These are phyloP conservation scores for Sporothrix pallida DNA, from an alignment of 2,329 filamentous ascomycete species.

Conservation along the genomic window DNA sequence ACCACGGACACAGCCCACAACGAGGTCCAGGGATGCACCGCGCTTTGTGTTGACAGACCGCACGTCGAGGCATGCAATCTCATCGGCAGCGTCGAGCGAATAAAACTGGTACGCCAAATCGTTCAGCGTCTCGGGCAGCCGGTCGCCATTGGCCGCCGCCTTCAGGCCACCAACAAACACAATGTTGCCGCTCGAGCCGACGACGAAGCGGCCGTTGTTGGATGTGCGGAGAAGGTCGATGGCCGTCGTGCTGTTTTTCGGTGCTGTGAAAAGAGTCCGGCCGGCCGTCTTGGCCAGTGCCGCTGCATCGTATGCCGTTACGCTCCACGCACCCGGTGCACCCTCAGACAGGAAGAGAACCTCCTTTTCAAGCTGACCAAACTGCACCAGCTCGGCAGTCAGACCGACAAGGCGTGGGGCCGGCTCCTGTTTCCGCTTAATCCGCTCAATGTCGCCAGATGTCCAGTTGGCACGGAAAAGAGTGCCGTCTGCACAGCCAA, in stretches of 20 bases:
- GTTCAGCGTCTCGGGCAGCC: constrained; percentile 45
- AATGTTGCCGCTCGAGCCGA: constrained; percentile 58
- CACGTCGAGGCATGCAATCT: constrained; percentile 71
- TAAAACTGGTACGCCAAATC: constrained; percentile 62
- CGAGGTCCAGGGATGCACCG: constrained; percentile 60
- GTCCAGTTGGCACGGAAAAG: constrained; percentile 67
- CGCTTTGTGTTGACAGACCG: constrained; percentile 50
- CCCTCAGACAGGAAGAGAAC: constrained; percentile 56
- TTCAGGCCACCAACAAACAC: constrained; percentile 64
- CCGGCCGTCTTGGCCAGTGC: constrained; percentile 31
- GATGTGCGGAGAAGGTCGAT: constrained; percentile 57
- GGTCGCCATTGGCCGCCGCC: constrained; percentile 45
- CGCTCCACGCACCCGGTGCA: constrained; percentile 46
- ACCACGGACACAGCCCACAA: constrained; percentile 77
- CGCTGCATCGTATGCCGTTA: constrained; percentile 52
- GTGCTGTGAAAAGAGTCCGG: constrained; percentile 34
- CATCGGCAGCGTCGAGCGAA: constrained; percentile 64
- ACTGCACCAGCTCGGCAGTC: constrained; percentile 49
- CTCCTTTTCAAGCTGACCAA: constrained; percentile 49
- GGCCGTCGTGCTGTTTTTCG: constrained; percentile 28
- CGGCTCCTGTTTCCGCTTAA: constrained; percentile 50
- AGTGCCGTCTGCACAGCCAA: constrained; percentile 63
- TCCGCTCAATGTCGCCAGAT: constrained; percentile 49
- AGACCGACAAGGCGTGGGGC: constrained; percentile 52
- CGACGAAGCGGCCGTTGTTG: constrained; percentile 62